Percentiles rank a stretch among this genome's conserved stretches.
These are phyloP conservation scores for Exophiala sp. DNA, from an alignment of 2,329 filamentous ascomycete species.

Conservation along the genomic window DNA sequence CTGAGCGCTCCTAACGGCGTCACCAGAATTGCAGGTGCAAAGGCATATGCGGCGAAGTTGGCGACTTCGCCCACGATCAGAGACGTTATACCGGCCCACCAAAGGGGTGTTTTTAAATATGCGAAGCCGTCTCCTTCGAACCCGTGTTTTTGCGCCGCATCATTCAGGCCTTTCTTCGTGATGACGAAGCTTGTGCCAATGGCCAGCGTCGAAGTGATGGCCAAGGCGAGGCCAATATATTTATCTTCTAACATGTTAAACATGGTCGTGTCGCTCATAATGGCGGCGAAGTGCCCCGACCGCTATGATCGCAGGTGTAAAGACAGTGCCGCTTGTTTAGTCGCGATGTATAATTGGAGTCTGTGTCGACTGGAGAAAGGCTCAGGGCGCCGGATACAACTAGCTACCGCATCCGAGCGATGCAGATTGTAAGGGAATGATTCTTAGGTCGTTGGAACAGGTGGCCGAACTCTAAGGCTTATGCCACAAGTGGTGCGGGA, in stretches of 20 bases:
- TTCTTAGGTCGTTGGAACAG: background rate
- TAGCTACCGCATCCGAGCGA: too few relatives aligned
- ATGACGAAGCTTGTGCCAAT: conserved; percentile 93
- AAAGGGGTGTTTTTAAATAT: conserved; percentile 90
- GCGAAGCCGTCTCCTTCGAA: conserved; percentile 96
- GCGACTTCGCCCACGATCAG: conserved; percentile 89
- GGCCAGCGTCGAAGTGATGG: conserved; percentile 47
- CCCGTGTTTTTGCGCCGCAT: conserved; percentile 85
- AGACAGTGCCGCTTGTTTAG: too few relatives aligned
- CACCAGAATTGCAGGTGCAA: conserved; percentile 96
- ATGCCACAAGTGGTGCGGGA: background rate
- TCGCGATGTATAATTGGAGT: too few relatives aligned
- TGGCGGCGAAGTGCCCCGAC: background rate
- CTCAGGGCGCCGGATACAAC: too few relatives aligned
- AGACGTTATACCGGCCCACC: conserved; percentile 93
- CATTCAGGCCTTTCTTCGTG: conserved; percentile 95
- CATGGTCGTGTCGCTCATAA: conserved; percentile 5
- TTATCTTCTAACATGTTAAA: conserved; percentile 32
- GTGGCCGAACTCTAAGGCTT: conserved; percentile 14
- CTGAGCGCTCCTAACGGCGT: conserved; percentile 91
- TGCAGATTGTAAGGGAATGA: too few relatives aligned
- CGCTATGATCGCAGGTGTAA: background rate
- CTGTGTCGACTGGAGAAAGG: too few relatives aligned
- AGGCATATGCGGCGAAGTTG: conserved; percentile 97
- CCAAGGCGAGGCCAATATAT: conserved; percentile 46